phyloP scores from a whole-genome alignment of 768 basidiomycete species.

The Boletus tomentosulus region DNA sequence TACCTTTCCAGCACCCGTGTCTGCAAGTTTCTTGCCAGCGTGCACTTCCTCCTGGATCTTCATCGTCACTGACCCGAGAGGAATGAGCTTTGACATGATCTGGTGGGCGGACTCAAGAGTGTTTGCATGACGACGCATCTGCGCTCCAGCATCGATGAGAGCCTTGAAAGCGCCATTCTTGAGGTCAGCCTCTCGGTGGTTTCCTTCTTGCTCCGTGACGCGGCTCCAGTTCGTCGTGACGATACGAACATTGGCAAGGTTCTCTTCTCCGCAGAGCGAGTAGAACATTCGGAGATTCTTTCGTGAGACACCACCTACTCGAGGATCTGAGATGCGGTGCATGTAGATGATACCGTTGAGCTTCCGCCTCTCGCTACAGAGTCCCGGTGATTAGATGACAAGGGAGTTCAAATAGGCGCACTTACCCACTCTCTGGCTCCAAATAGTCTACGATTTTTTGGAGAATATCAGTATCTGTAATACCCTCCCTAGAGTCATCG shows the following conservation, averaged over 20 bases:
- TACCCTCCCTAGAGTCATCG: slow-evolving; percentile 9
- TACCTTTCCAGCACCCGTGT: slow-evolving; percentile 46
- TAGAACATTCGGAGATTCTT: slow-evolving; percentile 43
- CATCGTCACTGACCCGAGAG: slow-evolving; percentile 34
- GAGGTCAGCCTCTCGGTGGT: slow-evolving; percentile 25
- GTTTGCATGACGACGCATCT: slow-evolving; percentile 36
- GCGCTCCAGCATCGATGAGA: slow-evolving; percentile 26
- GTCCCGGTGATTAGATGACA: neutral
- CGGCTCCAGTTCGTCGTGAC: slow-evolving; percentile 46
- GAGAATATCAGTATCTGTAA: slow-evolving; percentile 21
- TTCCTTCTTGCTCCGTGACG: slow-evolving; percentile 25
- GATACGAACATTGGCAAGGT: slow-evolving; percentile 42
- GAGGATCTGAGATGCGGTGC: slow-evolving; percentile 43
- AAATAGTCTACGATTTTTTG: slow-evolving; percentile 9
- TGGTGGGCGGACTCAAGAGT: slow-evolving; percentile 36
- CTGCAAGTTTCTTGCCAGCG: slow-evolving; percentile 37
- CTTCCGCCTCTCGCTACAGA: slow-evolving; percentile 9
- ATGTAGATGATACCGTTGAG: slow-evolving; percentile 44
- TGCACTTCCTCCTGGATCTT: slow-evolving; percentile 47
- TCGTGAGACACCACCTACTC: slow-evolving; percentile 12
- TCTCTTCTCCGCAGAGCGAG: slow-evolving; percentile 40
- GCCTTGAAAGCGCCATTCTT: slow-evolving; percentile 41
- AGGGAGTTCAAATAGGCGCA: neutral
- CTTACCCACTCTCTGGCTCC: slow-evolving; percentile 1
- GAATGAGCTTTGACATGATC: slow-evolving; percentile 38